Conservation (phyloP, 257 asterid genomes). For the Linaria vulgaris region DNA sequence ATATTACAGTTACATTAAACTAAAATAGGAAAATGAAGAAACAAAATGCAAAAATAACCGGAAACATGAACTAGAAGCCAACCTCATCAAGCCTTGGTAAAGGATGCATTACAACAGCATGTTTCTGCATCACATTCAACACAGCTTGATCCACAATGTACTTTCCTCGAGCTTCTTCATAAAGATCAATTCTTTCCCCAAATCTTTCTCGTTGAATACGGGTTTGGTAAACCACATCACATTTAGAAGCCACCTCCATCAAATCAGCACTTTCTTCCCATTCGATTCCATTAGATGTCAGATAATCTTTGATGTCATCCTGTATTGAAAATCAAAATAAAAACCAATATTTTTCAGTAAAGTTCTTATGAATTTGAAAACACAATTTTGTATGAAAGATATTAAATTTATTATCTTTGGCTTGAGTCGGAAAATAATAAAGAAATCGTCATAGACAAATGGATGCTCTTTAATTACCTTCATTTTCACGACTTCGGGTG, state of each 20-base stretch:
- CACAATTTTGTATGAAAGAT: no score
- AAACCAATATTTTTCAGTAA: no score
- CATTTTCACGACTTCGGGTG: conserved; percentile 91
- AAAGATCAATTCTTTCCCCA: conserved; percentile 80
- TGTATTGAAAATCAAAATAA: conserved; percentile 36
- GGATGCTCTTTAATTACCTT: conserved; percentile 45
- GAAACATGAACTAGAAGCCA: not conserved
- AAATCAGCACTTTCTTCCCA: conserved; percentile 92
- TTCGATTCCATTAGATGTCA: conserved; percentile 72
- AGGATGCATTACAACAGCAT: conserved; percentile 94
- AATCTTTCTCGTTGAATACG: conserved; percentile 83
- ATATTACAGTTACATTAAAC: not conserved
- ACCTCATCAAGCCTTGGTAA: conserved; percentile 97
- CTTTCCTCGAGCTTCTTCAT: no score
- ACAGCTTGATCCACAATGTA: conserved; percentile 59
- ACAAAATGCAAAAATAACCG: not conserved
- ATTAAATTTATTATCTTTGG: no score
- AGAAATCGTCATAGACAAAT: not conserved
- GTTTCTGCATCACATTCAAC: conserved; percentile 73
- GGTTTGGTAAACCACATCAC: conserved; percentile 85
- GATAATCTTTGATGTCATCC: conserved; percentile 88
- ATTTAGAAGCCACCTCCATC: conserved; percentile 83
- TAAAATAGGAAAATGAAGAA: not conserved
- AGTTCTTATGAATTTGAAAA: no score
- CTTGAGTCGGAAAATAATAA: not conserved